Evolutionary conservation across 441 rosid genomes (phyloP), one percentile per base, ranked within the genome.

Genomic region (Arabidopsis hybrid): DNA sequence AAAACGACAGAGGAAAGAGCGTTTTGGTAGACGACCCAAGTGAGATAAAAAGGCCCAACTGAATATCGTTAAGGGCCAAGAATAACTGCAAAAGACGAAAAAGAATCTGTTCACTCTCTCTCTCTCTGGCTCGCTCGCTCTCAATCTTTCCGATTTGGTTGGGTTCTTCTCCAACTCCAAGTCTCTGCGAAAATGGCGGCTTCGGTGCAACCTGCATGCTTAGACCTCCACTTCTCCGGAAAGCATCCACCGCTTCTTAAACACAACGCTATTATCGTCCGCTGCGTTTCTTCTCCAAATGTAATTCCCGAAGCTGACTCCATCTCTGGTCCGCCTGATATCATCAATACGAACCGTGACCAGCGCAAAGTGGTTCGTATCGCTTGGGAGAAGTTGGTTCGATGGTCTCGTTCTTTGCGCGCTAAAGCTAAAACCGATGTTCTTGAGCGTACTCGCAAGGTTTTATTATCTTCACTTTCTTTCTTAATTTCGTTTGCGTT

Each of bases 371-470:
- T 88, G 12, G 97, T 91, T 62, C 83, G 87, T 39, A 61, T 91
- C 6, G 98, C 97, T 1, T 93, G 98, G 98, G 97, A 91, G 81
- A 91, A 88, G 83, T 75, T 93, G 13, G 92, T 93, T 65, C 80
- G 95, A 1, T 93, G 98, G 98, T 93, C 98, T 7, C 90, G 97
- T 71, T 87, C 92, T 32, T 87, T 86, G 90, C 92, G 94, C 43
- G 87, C 91, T 36, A 91, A 82, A 79, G 86, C 89, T 79, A 86
- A 81, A 56, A 75, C 97, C 64, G 96, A 88, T 74, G 86, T 89
- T 46, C 90, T 89, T 46, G 86, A 85, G 60, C 89, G 91, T 65
- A 93, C 98, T 47, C 87, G 83, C 73, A 93, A 93, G 95, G 98
- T 89, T 56, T 60, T 49, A 3, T 50, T 34, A 36, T 68, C 50